phyloP scores from a whole-genome alignment of 1,284 basidiomycete species.

The Melampsora americana region DNA sequence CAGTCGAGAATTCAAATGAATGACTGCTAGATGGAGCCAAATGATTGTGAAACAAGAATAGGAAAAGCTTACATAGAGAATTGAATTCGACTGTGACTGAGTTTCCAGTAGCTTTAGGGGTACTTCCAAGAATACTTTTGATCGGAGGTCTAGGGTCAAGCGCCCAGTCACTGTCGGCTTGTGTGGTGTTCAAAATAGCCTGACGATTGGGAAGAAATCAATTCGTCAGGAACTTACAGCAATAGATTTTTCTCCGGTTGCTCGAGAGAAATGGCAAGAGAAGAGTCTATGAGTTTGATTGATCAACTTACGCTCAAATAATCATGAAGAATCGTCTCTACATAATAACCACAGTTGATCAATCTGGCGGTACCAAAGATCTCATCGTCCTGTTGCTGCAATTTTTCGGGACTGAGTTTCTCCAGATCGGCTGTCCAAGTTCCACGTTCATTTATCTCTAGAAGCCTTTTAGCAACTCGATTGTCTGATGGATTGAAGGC shows the following conservation, averaged over 20 bases:
- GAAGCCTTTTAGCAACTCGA: slow-evolving; percentile 25
- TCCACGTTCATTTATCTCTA: slow-evolving; percentile 32
- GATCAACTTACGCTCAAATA: neutral
- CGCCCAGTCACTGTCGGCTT: slow-evolving; percentile 41
- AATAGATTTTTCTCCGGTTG: too few relatives aligned
- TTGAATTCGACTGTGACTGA: slow-evolving; percentile 39
- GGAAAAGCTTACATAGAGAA: slow-evolving; percentile 22
- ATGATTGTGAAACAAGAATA: neutral
- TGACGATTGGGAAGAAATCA: neutral
- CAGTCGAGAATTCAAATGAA: neutral
- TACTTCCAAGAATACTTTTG: slow-evolving; percentile 29
- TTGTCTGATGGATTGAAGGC: slow-evolving; percentile 22
- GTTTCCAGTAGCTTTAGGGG: slow-evolving; percentile 38
- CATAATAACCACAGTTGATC: slow-evolving; percentile 69
- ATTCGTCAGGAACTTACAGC: too few relatives aligned
- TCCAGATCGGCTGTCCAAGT: slow-evolving; percentile 18
- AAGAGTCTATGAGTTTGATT: neutral
- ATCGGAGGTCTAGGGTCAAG: slow-evolving; percentile 36
- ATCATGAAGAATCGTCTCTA: neutral
- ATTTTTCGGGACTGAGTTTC: slow-evolving; percentile 56
- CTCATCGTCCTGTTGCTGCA: slow-evolving; percentile 60
- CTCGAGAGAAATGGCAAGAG: neutral
- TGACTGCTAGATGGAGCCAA: neutral
- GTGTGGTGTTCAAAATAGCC: slow-evolving; percentile 39
- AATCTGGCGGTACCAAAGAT: slow-evolving; percentile 71